phyloP scores from a whole-genome alignment of 306 rosid genomes.

The Hippophae gyantsensis region DNA sequence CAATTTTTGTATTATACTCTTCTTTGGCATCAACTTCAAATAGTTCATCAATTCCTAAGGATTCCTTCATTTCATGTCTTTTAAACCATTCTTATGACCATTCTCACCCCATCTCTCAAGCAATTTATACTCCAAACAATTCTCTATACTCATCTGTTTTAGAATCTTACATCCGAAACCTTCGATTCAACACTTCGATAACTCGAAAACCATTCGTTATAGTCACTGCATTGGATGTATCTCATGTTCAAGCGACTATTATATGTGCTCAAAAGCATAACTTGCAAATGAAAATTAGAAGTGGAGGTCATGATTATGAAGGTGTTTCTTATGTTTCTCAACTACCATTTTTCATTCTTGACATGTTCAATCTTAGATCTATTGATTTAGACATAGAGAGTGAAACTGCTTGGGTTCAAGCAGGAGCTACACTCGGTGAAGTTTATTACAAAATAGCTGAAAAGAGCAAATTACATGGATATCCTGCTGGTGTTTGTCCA shows the following conservation, averaged over 20 bases:
- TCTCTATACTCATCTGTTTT: slow-evolving; percentile 36
- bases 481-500: slow-evolving; percentile 34
- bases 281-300: slow-evolving; percentile 53
- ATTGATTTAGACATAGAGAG: slow-evolving; percentile 29
- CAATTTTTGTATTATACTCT: slow-evolving; percentile 5
- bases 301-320: slow-evolving; percentile 70
- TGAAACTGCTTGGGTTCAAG: slow-evolving; percentile 54
- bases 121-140: slow-evolving; percentile 43
- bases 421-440: slow-evolving; percentile 43
- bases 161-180: slow-evolving; percentile 43
- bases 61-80: slow-evolving; percentile 36
- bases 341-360: slow-evolving; percentile 54
- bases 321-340: slow-evolving; percentile 45
- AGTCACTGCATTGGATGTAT: slow-evolving; percentile 46
- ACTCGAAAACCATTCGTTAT: slow-evolving; percentile 51
- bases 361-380: slow-evolving; percentile 50
- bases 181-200: slow-evolving; percentile 45
- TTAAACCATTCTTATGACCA: slow-evolving; percentile 26
- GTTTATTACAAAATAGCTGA: slow-evolving; percentile 26
- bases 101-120: slow-evolving; percentile 38
- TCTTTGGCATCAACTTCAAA: slow-evolving; percentile 7
- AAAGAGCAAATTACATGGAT: slow-evolving; percentile 33
- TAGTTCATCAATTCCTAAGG: slow-evolving; percentile 11
- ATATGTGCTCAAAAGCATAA: slow-evolving; percentile 41
- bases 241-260: slow-evolving; percentile 41